Evolutionary conservation across 169 alveolate species (phyloP).

Genomic region (Plasmodium berghei): DNA sequence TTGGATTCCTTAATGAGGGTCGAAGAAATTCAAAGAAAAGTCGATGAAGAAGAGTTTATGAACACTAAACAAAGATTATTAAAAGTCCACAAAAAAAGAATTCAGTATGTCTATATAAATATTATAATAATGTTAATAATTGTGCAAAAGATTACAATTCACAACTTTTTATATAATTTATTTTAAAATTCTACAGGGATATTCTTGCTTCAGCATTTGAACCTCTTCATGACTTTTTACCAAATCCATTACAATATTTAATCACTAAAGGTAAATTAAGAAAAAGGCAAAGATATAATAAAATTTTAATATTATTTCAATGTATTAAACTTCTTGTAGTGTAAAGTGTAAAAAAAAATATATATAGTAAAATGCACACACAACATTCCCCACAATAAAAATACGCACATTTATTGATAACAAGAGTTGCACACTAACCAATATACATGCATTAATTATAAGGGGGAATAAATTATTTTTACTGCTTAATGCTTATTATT

Average conservation of each 20-base stretch:
- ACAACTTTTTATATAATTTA: neutral
- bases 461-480: neutral
- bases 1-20: constrained; percentile 85
- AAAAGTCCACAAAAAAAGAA: constrained; percentile 81
- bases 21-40: constrained; percentile 82
- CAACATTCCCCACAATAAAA: too few species aligned
- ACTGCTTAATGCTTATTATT: too few species aligned
- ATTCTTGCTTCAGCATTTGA: constrained; percentile 84
- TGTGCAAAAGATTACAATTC: neutral
- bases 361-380: too few species aligned
- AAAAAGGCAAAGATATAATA: neutral
- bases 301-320: neutral
- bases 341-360: too few species aligned
- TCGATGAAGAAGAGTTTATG: constrained; percentile 82
- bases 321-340: too few species aligned
- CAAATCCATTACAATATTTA: constrained; percentile 26
- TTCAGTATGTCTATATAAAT: constrained; percentile 76
- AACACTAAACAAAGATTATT: constrained; percentile 82
- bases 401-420: too few species aligned
- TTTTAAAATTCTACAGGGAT: constrained; percentile 76
- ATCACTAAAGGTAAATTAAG: constrained; percentile 76
- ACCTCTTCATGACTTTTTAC: constrained; percentile 84
- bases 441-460: neutral
- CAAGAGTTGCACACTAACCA: neutral
- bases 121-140: neutral